Evolutionary conservation across 768 basidiomycete species (phyloP).

Genomic region (Chalciporus sphaerocephalus): DNA sequence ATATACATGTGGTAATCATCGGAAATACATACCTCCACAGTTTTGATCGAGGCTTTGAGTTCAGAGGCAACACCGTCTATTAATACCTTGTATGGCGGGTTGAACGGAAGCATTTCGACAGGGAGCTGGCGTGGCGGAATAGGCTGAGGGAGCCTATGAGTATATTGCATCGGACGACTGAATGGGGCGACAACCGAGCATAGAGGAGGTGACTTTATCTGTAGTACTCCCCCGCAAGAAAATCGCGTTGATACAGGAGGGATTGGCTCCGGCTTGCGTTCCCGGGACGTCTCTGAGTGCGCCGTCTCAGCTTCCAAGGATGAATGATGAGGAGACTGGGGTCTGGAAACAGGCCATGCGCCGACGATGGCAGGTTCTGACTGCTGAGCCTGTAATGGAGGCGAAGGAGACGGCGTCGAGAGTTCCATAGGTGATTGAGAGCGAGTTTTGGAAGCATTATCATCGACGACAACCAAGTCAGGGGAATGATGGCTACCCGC

Average conservation of each 20-base stretch:
- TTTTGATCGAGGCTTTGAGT: conserved; percentile 19
- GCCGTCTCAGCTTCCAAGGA: conserved; percentile 11
- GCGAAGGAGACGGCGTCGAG: conserved; percentile 36
- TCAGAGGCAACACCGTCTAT: conserved; percentile 22
- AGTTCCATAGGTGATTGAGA: conserved; percentile 50
- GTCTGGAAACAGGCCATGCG: conserved; percentile 41
- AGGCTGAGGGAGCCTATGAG: conserved; percentile 16
- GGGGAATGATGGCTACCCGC: conserved; percentile 15
- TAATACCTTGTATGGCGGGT: conserved; percentile 13
- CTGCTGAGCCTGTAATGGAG: conserved; percentile 15
- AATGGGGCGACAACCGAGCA: conserved; percentile 20
- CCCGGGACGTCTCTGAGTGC: conserved; percentile 8
- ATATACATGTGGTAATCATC: neutral
- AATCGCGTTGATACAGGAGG: too few species aligned
- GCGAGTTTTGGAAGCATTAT: conserved; percentile 27
- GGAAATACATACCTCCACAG: conserved; percentile 16
- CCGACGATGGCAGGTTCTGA: conserved; percentile 40
- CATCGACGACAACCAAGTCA: conserved; percentile 11
- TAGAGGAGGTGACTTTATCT: conserved; percentile 12
- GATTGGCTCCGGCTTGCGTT: conserved; percentile 1
- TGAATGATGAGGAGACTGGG: conserved; percentile 27
- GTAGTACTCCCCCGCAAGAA: too few species aligned
- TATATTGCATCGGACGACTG: conserved; percentile 14
- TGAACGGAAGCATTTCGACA: conserved; percentile 10
- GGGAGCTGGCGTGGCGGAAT: conserved; percentile 8